These are phyloP conservation scores for Aspergillus japonicus DNA, from an alignment of 2,329 filamentous ascomycete species.

Conservation along the genomic window DNA sequence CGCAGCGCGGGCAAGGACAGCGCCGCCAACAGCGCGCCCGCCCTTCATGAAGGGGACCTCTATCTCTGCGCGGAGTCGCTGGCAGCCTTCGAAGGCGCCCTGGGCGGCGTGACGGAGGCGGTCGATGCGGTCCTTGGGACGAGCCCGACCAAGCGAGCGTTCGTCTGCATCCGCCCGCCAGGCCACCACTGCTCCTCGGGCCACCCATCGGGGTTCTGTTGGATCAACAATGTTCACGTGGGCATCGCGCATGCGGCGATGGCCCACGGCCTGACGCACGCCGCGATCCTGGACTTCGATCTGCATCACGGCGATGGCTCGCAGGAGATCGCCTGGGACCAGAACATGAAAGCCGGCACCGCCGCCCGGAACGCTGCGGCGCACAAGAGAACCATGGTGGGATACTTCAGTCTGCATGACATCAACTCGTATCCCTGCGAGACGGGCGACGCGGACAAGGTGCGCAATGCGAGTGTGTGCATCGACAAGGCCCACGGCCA, in stretches of 20 bases:
- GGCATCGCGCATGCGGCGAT: slow-evolving; percentile 89
- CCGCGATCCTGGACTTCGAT: slow-evolving; percentile 90
- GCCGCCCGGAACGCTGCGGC: slow-evolving; percentile 68
- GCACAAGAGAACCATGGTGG: slow-evolving; percentile 83
- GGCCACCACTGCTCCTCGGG: slow-evolving; percentile 92
- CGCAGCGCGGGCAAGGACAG: slow-evolving; percentile 38
- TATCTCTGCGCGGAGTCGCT: slow-evolving; percentile 87
- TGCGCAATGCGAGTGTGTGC: slow-evolving; percentile 90
- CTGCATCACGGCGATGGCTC: slow-evolving; percentile 94
- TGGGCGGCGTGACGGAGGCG: slow-evolving; percentile 91
- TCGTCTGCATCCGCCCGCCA: slow-evolving; percentile 88
- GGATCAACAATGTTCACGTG: slow-evolving; percentile 97
- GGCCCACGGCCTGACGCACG: slow-evolving; percentile 83
- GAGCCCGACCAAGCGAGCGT: slow-evolving; percentile 69
- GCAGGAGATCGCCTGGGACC: slow-evolving; percentile 87
- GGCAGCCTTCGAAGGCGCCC: slow-evolving; percentile 81
- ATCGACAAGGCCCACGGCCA: slow-evolving; percentile 93
- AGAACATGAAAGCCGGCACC: slow-evolving; percentile 68
- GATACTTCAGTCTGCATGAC: slow-evolving; percentile 95
- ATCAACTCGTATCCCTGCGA: slow-evolving; percentile 99
- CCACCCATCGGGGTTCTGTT: slow-evolving; percentile 93
- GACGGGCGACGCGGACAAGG: slow-evolving; percentile 86
- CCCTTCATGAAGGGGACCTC: slow-evolving; percentile 83
- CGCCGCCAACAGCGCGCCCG: slow-evolving; percentile 35
- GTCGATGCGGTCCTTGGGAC: slow-evolving; percentile 77